Evolutionary conservation across 2,329 filamentous ascomycete genomes (phyloP).

Genomic region (Colletotrichum neosansevieriae): DNA sequence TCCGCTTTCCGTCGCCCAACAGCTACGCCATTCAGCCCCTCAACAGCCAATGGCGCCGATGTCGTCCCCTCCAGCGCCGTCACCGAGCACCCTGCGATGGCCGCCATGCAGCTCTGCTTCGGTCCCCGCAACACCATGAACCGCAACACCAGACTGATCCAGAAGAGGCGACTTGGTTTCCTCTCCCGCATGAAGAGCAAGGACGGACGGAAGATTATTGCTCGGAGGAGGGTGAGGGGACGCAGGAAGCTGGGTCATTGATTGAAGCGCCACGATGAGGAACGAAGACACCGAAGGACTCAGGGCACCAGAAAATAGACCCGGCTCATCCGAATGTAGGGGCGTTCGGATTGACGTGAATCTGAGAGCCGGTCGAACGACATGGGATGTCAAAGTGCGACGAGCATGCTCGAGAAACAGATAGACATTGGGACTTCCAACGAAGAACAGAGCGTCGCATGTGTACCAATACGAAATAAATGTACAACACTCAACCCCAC

Average conservation of each 20-base stretch:
- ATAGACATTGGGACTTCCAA: not conserved
- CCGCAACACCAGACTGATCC: constrained; percentile 64
- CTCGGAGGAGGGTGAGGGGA: constrained; percentile 65
- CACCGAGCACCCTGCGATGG: constrained; percentile 66
- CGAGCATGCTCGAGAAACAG: not conserved
- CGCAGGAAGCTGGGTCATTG: constrained; percentile 54
- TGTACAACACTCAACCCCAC: constrained; percentile 26
- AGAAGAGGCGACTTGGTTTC: constrained; percentile 71
- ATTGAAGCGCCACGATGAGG: not conserved
- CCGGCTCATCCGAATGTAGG: not conserved
- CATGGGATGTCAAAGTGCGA: not conserved
- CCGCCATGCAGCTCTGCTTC: constrained; percentile 65
- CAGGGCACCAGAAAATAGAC: not conserved
- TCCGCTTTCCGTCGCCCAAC: constrained; percentile 48
- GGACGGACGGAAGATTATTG: constrained; percentile 65
- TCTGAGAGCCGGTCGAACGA: not conserved
- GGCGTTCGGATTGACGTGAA: not conserved
- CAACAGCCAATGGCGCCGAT: constrained; percentile 51
- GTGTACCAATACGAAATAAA: constrained; percentile 38
- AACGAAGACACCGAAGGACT: not conserved
- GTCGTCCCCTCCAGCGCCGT: constrained; percentile 60
- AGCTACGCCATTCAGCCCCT: constrained; percentile 49
- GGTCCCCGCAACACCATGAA: constrained; percentile 71
- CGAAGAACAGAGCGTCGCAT: constrained; percentile 11
- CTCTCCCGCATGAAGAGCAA: constrained; percentile 62